A percentile compares a stretch with the other conserved stretches of the same genome.
Conservation (phyloP, 1,284 basidiomycete genomes). For the Sutorius eximius region DNA sequence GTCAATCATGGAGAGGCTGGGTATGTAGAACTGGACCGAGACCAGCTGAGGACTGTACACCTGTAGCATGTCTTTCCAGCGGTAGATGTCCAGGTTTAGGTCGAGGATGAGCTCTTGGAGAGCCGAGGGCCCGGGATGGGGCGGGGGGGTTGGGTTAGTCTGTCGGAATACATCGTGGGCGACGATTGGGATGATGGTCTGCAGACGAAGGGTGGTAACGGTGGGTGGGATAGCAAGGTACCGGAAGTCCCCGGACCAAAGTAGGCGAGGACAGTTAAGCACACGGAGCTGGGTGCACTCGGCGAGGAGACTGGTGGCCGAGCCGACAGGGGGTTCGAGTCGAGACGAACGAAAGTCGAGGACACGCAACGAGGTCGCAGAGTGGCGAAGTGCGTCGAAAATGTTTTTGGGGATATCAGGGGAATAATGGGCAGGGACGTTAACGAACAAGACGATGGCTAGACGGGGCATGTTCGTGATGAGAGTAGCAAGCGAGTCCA, state of each 20-base stretch:
- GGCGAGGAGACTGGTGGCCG: constrained; percentile 9
- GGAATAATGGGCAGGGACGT: not conserved
- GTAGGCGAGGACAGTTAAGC: constrained; percentile 11
- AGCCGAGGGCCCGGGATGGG: not conserved
- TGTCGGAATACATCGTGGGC: not conserved
- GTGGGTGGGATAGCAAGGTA: constrained; percentile 13
- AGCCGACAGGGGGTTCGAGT: not conserved
- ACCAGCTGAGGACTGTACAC: constrained; percentile 18
- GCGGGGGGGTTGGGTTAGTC: not conserved
- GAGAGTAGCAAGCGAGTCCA: constrained; percentile 18
- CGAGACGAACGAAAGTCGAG: constrained; percentile 18
- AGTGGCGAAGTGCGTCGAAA: constrained; percentile 15
- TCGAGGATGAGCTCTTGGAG: constrained; percentile 25
- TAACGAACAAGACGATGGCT: constrained; percentile 27
- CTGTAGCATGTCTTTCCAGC: constrained; percentile 15
- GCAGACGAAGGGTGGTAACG: constrained; percentile 19
- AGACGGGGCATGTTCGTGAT: constrained; percentile 32
- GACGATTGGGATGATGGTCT: not conserved
- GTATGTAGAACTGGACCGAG: constrained; percentile 14
- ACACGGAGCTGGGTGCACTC: constrained; percentile 23
- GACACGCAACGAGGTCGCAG: constrained; percentile 20
- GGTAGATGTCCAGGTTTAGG: not conserved
- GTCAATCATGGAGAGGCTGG: not conserved
- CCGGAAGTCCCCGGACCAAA: constrained; percentile 11
- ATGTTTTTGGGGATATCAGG: constrained; percentile 4